These are phyloP conservation scores for Penicillium sp. DNA, from an alignment of 2,329 filamentous ascomycete species.

Conservation along the genomic window DNA sequence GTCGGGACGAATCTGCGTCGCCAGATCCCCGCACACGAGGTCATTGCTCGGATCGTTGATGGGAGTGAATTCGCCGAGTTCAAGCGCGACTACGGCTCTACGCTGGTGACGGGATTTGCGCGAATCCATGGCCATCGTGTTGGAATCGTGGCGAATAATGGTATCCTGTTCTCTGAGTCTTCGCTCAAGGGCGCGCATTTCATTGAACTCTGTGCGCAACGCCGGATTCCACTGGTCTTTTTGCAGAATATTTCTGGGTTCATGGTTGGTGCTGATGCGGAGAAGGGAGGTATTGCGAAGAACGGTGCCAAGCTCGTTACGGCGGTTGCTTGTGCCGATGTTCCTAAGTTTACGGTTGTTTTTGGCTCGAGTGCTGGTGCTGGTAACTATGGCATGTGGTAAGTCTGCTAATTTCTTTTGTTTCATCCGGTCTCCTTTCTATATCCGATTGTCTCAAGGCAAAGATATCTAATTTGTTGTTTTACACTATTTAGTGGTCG, in stretches of 20 bases:
- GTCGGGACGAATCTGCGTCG: constrained; percentile 87
- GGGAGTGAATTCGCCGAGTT: constrained; percentile 90
- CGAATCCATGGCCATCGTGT: constrained; percentile 87
- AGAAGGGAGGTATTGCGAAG: constrained; percentile 94
- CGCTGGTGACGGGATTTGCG: constrained; percentile 89
- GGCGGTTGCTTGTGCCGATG: constrained; percentile 88
- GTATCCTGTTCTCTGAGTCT: constrained; percentile 88
- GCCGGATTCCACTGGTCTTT: constrained; percentile 87
- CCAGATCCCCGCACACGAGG: constrained; percentile 82
- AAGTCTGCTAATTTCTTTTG: constrained; percentile 33
- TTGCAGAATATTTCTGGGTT: constrained; percentile 97
- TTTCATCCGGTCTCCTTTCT: too few relatives aligned
- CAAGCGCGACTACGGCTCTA: constrained; percentile 87
- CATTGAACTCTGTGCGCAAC: constrained; percentile 89
- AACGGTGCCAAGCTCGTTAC: constrained; percentile 97
- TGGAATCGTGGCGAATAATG: constrained; percentile 94
- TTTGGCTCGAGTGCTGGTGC: constrained; percentile 92
- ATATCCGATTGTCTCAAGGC: too few relatives aligned
- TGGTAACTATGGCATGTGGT: constrained; percentile 97
- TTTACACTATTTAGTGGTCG: constrained; percentile 63
- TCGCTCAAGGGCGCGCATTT: constrained; percentile 96
- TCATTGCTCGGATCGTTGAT: constrained; percentile 92
- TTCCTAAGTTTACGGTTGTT: constrained; percentile 96
- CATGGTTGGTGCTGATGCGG: constrained; percentile 94
- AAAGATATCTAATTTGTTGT: constrained; percentile 2